phyloP scores from a whole-genome alignment of 2,329 filamentous ascomycete genomes.

The Microsporum audouinii region DNA sequence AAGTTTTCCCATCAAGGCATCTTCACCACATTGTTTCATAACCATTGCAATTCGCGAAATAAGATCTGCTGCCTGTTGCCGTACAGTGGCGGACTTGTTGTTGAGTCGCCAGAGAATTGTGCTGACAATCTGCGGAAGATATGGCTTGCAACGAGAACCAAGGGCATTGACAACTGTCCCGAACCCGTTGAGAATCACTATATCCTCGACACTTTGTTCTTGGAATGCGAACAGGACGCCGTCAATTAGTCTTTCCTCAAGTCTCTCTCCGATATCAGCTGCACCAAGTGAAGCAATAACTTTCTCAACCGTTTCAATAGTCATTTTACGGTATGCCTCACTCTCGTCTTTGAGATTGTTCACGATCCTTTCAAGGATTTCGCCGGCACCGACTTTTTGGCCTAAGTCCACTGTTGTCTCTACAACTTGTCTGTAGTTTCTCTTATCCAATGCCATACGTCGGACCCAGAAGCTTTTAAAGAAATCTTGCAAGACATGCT shows the following conservation, averaged over 20 bases:
- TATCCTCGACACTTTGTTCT: slow-evolving; percentile 91
- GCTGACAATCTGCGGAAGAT: slow-evolving; percentile 90
- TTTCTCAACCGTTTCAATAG: slow-evolving; percentile 94
- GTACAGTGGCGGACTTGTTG: slow-evolving; percentile 94
- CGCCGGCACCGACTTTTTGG: slow-evolving; percentile 92
- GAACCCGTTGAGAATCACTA: slow-evolving; percentile 94
- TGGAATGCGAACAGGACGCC: slow-evolving; percentile 95
- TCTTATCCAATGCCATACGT: slow-evolving; percentile 91
- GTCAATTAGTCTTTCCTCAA: slow-evolving; percentile 90
- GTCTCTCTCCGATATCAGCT: slow-evolving; percentile 80
- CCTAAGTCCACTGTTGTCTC: slow-evolving; percentile 95
- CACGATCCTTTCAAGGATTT: slow-evolving; percentile 88
- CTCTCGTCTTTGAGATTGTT: slow-evolving; percentile 96
- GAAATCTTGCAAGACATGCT: slow-evolving; percentile 88
- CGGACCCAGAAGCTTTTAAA: slow-evolving; percentile 99
- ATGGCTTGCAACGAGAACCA: slow-evolving; percentile 86
- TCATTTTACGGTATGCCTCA: slow-evolving; percentile 98
- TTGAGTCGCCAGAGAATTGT: slow-evolving; percentile 94
- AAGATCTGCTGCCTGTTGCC: slow-evolving; percentile 91
- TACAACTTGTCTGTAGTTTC: slow-evolving; percentile 95
- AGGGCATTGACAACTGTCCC: slow-evolving; percentile 94
- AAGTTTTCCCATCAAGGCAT: slow-evolving; percentile 89
- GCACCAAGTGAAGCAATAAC: slow-evolving; percentile 85
- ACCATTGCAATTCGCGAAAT: slow-evolving; percentile 96
- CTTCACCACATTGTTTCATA: slow-evolving; percentile 97